Conservation (phyloP, 768 basidiomycete species). For the Leccinum uliginosum region DNA sequence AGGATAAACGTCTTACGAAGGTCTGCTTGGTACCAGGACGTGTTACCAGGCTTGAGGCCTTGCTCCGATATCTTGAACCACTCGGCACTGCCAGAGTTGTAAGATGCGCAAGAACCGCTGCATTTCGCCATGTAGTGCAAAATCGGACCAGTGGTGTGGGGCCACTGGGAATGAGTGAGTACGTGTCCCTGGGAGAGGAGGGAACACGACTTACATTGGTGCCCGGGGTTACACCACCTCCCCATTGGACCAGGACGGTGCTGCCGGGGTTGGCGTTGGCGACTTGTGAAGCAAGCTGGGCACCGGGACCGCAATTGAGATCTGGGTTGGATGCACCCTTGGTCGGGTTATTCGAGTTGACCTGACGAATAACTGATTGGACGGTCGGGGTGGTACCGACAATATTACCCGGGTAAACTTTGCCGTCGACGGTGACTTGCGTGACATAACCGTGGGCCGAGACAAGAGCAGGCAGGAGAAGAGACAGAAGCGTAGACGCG, state of each 20-base stretch:
- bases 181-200: not conserved
- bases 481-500: conserved; percentile 7
- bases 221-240: conserved; percentile 33
- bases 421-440: conserved; percentile 28
- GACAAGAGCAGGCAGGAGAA: conserved; percentile 23
- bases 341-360: conserved; percentile 41
- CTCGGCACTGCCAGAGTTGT: conserved; percentile 48
- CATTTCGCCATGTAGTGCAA: conserved; percentile 72
- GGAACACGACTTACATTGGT: conserved; percentile 19
- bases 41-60: conserved; percentile 34
- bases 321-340: conserved; percentile 54
- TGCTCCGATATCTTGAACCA: conserved; percentile 75
- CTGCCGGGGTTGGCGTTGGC: conserved; percentile 59
- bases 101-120: conserved; percentile 49
- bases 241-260: conserved; percentile 50
- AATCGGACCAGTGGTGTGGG: conserved; percentile 60
- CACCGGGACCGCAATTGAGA: conserved; percentile 54
- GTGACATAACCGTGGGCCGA: conserved; percentile 27
- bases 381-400: conserved; percentile 25
- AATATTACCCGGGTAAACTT: conserved; percentile 25
- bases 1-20: conserved; percentile 35
- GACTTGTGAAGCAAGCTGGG: conserved; percentile 42
- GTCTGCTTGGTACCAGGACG: conserved; percentile 46
- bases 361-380: conserved; percentile 39
- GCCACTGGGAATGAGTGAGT: conserved; percentile 33